Conservation (phyloP, 2,329 filamentous ascomycete genomes). For the Ophiostoma fasciatum region DNA sequence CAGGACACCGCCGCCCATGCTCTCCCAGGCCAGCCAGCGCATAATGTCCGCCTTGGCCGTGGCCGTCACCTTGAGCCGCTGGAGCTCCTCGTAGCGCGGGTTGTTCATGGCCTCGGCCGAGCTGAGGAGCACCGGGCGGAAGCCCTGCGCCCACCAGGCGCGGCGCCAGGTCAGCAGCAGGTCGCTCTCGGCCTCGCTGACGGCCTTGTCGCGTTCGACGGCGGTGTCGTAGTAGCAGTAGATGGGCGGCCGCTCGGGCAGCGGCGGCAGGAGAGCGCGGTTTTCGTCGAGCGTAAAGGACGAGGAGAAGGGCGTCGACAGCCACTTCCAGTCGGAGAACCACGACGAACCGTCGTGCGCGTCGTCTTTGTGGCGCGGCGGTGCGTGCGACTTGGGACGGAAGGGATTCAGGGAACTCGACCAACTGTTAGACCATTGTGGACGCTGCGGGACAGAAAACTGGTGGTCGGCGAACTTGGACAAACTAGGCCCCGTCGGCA, state of each 20-base stretch:
- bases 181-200: slow-evolving; percentile 59
- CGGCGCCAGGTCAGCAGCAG: slow-evolving; percentile 77
- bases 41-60: slow-evolving; percentile 55
- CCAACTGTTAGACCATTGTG: slow-evolving; percentile 23
- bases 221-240: slow-evolving; percentile 84
- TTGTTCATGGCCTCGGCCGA: slow-evolving; percentile 71
- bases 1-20: slow-evolving; percentile 73
- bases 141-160: slow-evolving; percentile 92
- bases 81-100: slow-evolving; percentile 58
- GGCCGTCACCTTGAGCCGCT: slow-evolving; percentile 44
- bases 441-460: slow-evolving; percentile 32
- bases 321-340: slow-evolving; percentile 84
- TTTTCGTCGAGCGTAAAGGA: slow-evolving; percentile 67
- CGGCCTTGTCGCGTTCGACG: slow-evolving; percentile 43
- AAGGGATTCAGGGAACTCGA: slow-evolving; percentile 50
- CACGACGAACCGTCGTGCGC: slow-evolving; percentile 66
- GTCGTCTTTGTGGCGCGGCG: slow-evolving; percentile 62
- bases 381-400: slow-evolving; percentile 52
- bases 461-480: slow-evolving; percentile 34
- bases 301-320: slow-evolving; percentile 70
- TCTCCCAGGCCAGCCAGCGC: slow-evolving; percentile 85
- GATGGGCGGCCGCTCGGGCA: slow-evolving; percentile 54
- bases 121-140: slow-evolving; percentile 69
- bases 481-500: slow-evolving; percentile 34
- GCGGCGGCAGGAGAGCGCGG: slow-evolving; percentile 66